phyloP scores from a whole-genome alignment of 2,329 filamentous ascomycete genomes.

The Alternaria gansuensis region DNA sequence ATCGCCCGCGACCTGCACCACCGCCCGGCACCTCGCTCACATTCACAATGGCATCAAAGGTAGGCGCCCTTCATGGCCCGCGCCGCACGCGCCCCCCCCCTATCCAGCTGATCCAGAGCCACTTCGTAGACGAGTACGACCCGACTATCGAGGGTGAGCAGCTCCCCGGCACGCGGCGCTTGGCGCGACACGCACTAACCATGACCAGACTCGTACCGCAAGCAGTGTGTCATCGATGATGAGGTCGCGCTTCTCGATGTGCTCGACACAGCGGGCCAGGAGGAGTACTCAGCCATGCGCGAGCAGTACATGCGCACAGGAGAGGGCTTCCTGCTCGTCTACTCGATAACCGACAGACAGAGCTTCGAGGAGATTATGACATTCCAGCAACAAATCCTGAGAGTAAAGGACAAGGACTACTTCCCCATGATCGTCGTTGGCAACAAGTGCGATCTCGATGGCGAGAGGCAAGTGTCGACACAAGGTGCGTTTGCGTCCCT shows the following conservation, averaged over 20 bases:
- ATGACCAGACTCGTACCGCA: constrained; percentile 90
- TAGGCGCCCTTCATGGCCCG: constrained; percentile 27
- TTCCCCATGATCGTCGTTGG: constrained; percentile 99
- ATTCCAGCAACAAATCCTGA: constrained; percentile 97
- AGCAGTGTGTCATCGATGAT: constrained; percentile 99
- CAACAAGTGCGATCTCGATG: constrained; percentile 98
- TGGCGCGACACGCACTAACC: constrained; percentile 21
- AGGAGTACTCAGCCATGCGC: constrained; percentile 99
- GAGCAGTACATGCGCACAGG: constrained; percentile 99
- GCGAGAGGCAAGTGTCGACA: constrained; percentile 87
- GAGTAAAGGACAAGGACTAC: constrained; percentile 99
- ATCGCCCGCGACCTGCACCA: constrained; percentile 6
- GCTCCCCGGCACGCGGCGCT: constrained; percentile 6
- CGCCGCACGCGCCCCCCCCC: constrained; percentile 10
- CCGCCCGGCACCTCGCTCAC: constrained; percentile 24
- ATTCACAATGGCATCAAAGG: constrained; percentile 53
- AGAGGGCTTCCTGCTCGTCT: constrained; percentile 96
- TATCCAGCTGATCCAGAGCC: constrained; percentile 81
- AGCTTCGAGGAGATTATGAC: constrained; percentile 98
- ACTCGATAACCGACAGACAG: constrained; percentile 96
- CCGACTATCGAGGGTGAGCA: constrained; percentile 94
- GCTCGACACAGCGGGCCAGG: constrained; percentile 96
- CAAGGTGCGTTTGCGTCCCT: constrained; percentile 72
- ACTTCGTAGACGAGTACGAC: constrained; percentile 99
- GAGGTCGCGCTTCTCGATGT: constrained; percentile 98